Base-by-base conservation (phyloP, 768 basidiomycete genomes). In the Mycena metata region DNA sequence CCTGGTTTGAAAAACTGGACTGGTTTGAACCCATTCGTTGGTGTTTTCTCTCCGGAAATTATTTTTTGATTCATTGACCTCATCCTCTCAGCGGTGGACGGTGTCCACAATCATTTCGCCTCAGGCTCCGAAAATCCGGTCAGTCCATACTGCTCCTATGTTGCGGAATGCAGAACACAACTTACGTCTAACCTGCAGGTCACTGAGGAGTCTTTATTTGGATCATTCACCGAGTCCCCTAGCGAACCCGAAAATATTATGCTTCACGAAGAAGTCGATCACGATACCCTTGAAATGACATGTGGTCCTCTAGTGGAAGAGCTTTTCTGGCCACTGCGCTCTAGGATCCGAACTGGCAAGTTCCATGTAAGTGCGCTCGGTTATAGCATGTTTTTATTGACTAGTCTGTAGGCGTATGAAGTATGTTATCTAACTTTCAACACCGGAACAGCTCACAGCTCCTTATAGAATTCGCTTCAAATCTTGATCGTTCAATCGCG, bases 291-390 rank as follows among this genome's bases (percentile, higher is more conserved):
- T 13, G 64, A 65, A 23, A 65, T 65, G 64, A 65, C 64, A 23
- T 65, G 64, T 24, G 64, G 64, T 11, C 55, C 64, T 15, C 50
- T 42, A n/a, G 9, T 65, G 2, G 64, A 65, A 13, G 64, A 65
- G 21, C 47, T 57, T 13, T 65, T 65, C 64, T 65, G 64, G 64
- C 64, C 64, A 6, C 41, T 58, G n/a, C 56, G 64, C 3, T 65
- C 49, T 41, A 30, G 36, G 15, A 64, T 64, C 35, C 63, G 54
- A 10, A n/a, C n/a, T 12, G 63, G 63, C 12, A 65, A 50, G 42
- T 33, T 65, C 9, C 55, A 65, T 2, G 64, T 58, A 43, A 46
- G 55, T 24, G 4, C 39, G 24, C 2, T 33, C 21, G 9, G 13
- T 41, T 50, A 6, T 17, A 15, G 13, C 30, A 15, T 47, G 12